phyloP scores from a whole-genome alignment of 345 rosid species.

The Cochlearia excelsa region DNA sequence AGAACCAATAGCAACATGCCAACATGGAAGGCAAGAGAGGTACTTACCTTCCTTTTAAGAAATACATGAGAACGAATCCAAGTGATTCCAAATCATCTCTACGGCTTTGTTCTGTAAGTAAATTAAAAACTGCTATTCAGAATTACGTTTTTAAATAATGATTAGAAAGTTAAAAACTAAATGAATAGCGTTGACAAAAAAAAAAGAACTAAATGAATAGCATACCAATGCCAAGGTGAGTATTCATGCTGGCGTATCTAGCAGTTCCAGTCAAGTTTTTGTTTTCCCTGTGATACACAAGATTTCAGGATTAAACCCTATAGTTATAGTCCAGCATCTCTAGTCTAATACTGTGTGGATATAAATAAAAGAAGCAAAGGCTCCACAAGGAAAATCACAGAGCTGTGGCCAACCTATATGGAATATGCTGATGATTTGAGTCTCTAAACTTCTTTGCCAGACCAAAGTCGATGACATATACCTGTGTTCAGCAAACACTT shows the following conservation, averaged over 20 bases:
- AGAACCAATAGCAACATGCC: slow-evolving; percentile 5
- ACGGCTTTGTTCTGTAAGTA: slow-evolving; percentile 80
- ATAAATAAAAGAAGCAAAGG: neutral
- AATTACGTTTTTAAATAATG: slow-evolving; percentile 4
- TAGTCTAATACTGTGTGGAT: neutral
- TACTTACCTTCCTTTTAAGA: slow-evolving; percentile 77
- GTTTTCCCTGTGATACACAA: slow-evolving; percentile 60
- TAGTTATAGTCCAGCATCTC: slow-evolving; percentile 4
- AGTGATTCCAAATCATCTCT: slow-evolving; percentile 96
- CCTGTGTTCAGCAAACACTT: slow-evolving; percentile 43
- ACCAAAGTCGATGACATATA: slow-evolving; percentile 83
- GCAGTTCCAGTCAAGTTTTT: slow-evolving; percentile 93
- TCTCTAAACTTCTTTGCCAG: slow-evolving; percentile 88
- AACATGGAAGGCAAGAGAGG: slow-evolving; percentile 13
- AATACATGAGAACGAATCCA: slow-evolving; percentile 91
- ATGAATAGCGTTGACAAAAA: too few species aligned
- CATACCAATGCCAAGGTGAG: slow-evolving; percentile 92
- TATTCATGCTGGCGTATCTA: slow-evolving; percentile 94
- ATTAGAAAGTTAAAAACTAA: neutral
- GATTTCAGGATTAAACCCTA: slow-evolving; percentile 10
- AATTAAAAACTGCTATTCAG: slow-evolving; percentile 5
- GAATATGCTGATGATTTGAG: slow-evolving; percentile 82
- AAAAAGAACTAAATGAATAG: neutral
- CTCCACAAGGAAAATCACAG: slow-evolving; percentile 13
- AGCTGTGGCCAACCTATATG: slow-evolving; percentile 57